Conservation (phyloP, 139 green algal genomes). For the Pycnococcus provasolii region DNA sequence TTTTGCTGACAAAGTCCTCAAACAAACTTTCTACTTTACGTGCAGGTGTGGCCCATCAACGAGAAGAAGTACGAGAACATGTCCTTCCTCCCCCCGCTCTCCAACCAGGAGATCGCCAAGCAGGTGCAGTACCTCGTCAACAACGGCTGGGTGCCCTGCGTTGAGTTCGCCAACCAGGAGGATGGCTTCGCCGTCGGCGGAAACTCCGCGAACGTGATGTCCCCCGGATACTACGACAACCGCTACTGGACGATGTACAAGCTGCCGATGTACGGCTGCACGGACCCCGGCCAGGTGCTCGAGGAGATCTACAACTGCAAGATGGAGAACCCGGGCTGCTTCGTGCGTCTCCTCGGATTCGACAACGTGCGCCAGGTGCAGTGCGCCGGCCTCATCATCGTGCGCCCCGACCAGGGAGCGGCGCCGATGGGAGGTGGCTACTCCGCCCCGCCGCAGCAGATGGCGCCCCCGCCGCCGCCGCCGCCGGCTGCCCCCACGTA, state of each 20-base stretch:
- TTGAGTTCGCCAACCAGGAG: conserved; percentile 78
- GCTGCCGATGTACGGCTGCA: conserved; percentile 98
- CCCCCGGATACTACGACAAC: conserved; percentile 41
- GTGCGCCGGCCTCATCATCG: conserved; percentile 45
- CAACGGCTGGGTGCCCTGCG: conserved; percentile 80
- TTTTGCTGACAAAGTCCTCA: neutral
- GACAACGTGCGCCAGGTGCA: conserved; percentile 58
- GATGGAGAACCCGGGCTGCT: conserved; percentile 74
- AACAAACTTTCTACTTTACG: neutral
- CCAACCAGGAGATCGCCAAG: conserved; percentile 70
- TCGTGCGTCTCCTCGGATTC: conserved; percentile 78
- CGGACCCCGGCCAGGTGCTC: conserved; percentile 70
- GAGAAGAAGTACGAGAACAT: conserved; percentile 90
- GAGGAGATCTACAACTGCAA: conserved; percentile 62
- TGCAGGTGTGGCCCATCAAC: conserved; percentile 37
- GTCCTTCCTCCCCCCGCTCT: conserved; percentile 93
- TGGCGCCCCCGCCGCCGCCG: too few relatives aligned
- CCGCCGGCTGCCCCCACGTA: too few relatives aligned
- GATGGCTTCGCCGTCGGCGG: conserved; percentile 46
- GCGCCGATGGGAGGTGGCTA: neutral
- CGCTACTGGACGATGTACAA: conserved; percentile 97
- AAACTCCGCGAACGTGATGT: conserved; percentile 26
- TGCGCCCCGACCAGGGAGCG: conserved; percentile 5
- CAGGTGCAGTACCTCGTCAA: conserved; percentile 91
- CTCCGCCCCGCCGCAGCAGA: too few relatives aligned